Conservation (phyloP, 2,329 filamentous ascomycete genomes). For the Cladophialophora carrionii region DNA sequence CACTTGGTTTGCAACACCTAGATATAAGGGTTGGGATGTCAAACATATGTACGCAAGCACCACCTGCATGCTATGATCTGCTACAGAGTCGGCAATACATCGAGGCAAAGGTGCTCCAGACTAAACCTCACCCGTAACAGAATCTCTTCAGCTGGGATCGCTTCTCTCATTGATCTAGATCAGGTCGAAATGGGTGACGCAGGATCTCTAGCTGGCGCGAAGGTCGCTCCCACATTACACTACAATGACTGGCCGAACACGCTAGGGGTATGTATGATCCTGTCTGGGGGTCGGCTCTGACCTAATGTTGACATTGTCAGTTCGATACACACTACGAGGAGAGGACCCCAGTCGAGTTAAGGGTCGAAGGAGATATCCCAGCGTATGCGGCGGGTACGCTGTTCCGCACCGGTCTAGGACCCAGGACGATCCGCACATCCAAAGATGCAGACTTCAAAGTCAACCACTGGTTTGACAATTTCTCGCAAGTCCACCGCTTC, state of each 20-base stretch:
- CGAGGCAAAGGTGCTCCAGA: background rate
- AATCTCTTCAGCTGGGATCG: background rate
- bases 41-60: no score
- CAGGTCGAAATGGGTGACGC: conserved; percentile 5
- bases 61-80: conserved; percentile 4
- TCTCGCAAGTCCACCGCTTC: conserved; percentile 70
- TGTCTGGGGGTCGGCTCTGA: conserved; percentile 35
- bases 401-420: conserved; percentile 74
- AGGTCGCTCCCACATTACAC: conserved; percentile 3
- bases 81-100: background rate
- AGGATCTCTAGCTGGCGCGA: background rate
- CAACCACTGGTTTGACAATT: conserved; percentile 79
- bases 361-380: conserved; percentile 69
- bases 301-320: conserved; percentile 46
- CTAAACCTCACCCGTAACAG: background rate
- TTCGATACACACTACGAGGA: conserved; percentile 71
- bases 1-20: background rate
- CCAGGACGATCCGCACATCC: conserved; percentile 63
- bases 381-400: conserved; percentile 70
- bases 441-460: conserved; percentile 62
- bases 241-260: conserved; percentile 58
- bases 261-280: conserved; percentile 47
- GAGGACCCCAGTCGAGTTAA: conserved; percentile 65
- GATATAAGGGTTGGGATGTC: conserved; percentile 5
- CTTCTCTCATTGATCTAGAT: background rate